phyloP scores from a whole-genome alignment of 345 rosid genomes.

The Mallotus nudiflorus region DNA sequence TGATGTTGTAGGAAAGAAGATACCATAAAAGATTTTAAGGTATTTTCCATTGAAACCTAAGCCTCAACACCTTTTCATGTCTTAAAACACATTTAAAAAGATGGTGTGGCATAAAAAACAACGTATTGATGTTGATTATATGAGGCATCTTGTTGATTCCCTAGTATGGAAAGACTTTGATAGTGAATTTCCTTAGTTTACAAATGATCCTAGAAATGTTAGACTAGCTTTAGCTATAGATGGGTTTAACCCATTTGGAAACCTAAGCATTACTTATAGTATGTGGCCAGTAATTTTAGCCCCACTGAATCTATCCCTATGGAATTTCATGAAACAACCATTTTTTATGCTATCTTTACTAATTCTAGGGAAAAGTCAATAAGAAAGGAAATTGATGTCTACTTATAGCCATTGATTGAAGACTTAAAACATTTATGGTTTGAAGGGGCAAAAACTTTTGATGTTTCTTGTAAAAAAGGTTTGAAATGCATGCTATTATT shows the following conservation, averaged over 20 bases:
- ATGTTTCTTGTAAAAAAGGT: neutral
- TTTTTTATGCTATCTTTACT: no score
- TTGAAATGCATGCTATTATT: neutral
- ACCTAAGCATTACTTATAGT: no score
- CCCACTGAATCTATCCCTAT: no score
- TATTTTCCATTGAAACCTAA: neutral
- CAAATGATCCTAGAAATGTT: neutral
- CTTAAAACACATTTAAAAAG: neutral
- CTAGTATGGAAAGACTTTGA: neutral
- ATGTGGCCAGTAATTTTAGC: no score
- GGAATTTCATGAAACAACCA: no score
- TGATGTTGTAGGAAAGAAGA: neutral
- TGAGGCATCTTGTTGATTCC: neutral
- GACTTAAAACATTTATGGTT: neutral
- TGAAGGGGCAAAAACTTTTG: neutral
- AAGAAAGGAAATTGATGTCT: no score
- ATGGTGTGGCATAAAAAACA: neutral
- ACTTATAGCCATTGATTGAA: neutral
- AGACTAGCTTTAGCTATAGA: no score
- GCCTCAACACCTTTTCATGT: neutral
- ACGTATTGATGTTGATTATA: neutral
- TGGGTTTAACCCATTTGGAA: no score
- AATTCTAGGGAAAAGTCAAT: no score
- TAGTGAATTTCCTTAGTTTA: neutral
- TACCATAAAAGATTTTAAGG: neutral